Percentiles rank a stretch among this genome's conserved stretches.
phyloP scores from a whole-genome alignment of 371 early-diverging fungal genomes.

The Batkoa obscura region DNA sequence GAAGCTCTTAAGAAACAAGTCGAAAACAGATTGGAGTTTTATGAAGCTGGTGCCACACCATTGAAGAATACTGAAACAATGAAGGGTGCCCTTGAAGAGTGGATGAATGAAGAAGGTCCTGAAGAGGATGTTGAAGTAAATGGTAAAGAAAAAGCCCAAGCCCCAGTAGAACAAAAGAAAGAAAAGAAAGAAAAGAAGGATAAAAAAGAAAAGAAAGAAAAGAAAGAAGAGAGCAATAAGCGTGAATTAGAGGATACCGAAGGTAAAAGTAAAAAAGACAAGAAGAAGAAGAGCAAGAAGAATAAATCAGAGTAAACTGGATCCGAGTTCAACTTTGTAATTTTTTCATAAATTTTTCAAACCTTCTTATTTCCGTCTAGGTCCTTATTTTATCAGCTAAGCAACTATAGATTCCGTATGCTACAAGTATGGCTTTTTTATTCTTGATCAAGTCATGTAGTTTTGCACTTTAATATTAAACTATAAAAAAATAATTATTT shows the following conservation, averaged over 20 bases:
- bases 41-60: slow-evolving; percentile 73
- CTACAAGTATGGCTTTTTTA: too few relatives aligned
- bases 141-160: slow-evolving; percentile 13
- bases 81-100: slow-evolving; percentile 60
- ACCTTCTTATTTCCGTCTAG: too few relatives aligned
- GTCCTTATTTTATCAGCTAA: too few relatives aligned
- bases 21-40: slow-evolving; percentile 87
- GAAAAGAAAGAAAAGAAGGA: slow-evolving; percentile 14
- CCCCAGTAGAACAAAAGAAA: slow-evolving; percentile 12
- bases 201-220: slow-evolving; percentile 15
- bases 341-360: too few relatives aligned
- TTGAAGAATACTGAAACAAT: slow-evolving; percentile 88
- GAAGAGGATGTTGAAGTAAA: slow-evolving; percentile 14
- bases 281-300: slow-evolving; percentile 17
- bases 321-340: too few relatives aligned
- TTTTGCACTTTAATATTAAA: too few relatives aligned
- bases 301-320: slow-evolving; percentile 6
- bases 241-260: slow-evolving; percentile 3
- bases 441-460: too few relatives aligned
- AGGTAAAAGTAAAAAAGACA: slow-evolving; percentile 9
- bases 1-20: slow-evolving; percentile 88
- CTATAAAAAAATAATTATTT: too few relatives aligned
- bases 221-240: slow-evolving; percentile 8
- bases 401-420: too few relatives aligned
- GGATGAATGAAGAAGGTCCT: slow-evolving; percentile 34